Base-by-base conservation (phyloP, 306 rosid species). In the Styphnolobium japonicum region DNA sequence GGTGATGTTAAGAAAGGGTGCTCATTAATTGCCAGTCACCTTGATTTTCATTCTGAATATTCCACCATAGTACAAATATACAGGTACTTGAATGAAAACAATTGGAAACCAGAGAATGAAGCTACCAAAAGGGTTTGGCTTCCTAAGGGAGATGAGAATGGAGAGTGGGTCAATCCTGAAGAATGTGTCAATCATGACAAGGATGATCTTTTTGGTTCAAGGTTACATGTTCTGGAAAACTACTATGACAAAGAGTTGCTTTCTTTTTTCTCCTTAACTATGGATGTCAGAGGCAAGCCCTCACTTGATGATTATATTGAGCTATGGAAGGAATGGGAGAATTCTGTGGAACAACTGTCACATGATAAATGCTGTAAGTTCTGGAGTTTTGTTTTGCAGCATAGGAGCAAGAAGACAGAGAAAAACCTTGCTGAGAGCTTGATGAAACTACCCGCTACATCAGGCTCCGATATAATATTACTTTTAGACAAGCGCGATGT, bases 301-400 rank as follows among this genome's bases (percentile, higher is more conserved):
- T 70, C 72, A 5, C 46, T 77, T 46, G 87, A 79, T 6, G 90
- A 89, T 57, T 91, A 89, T 81, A 82, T 75, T 48, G 76, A 73
- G 63, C 81, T 89, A 1, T 89, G 93, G 93, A 83, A 86, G 83
- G 71, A 27, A 23, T 91, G 96, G 93, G 96, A 87, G 83, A 76
- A 63, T 39, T 82, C 84, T n/a, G 71, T 25, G 31, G 67, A 66
- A 18, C 34, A 6, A 16, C 3, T 87, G 72, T 81, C 89, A 2
- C 63, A 52, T 27, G 88, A 62, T 31, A 72, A 81, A 16, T 91
- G 93, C 51, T 84, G 73, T 25, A 91, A 84, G 80, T 89, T 91
- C 75, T 91, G 96, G 93, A 55, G 4, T 1, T 86, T 65, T 64
- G 57, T 91, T 19, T 65, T 72, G 22, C 81, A 60, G 45, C 83